Percentiles rank a stretch among this genome's conserved stretches.
Evolutionary conservation across 116 monocot species (phyloP).

Genomic region (Zostera marina): DNA sequence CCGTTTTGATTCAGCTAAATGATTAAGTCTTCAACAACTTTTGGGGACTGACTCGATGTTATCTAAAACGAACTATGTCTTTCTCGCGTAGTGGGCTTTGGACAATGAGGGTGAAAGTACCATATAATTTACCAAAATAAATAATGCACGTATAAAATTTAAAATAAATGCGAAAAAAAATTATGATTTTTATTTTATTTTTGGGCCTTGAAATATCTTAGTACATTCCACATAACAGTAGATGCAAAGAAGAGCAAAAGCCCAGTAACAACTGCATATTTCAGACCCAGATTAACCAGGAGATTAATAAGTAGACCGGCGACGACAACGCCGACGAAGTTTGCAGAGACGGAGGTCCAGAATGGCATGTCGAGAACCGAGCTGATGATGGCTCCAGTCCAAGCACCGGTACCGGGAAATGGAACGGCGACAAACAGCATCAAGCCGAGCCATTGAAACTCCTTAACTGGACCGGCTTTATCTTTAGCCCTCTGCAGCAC

Average conservation of each 20-base stretch:
- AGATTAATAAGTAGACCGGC: slow-evolving; percentile 84
- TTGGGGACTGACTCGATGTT: no score
- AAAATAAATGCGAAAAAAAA: no score
- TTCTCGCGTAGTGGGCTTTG: no score
- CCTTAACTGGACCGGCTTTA: slow-evolving; percentile 80
- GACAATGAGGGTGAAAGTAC: no score
- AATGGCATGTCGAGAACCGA: slow-evolving; percentile 80
- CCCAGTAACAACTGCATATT: slow-evolving; percentile 50
- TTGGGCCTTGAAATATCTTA: slow-evolving; percentile 35
- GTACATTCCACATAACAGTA: slow-evolving; percentile 63
- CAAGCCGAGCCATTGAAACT: slow-evolving; percentile 92
- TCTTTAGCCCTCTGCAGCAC: slow-evolving; percentile 58
- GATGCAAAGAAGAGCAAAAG: slow-evolving; percentile 56
- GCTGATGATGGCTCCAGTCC: slow-evolving; percentile 84
- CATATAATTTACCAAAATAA: no score
- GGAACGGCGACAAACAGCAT: slow-evolving; percentile 96
- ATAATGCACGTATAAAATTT: no score
- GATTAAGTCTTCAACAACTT: no score
- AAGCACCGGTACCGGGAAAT: slow-evolving; percentile 90
- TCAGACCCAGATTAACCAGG: slow-evolving; percentile 77
- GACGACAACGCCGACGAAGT: slow-evolving; percentile 78
- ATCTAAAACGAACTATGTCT: no score
- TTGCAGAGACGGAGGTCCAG: slow-evolving; percentile 73
- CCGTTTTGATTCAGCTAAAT: no score
- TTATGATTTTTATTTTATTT: no score